Base-by-base conservation (phyloP, 164 flowering plant genomes). In the Aristolochia fimbriata region DNA sequence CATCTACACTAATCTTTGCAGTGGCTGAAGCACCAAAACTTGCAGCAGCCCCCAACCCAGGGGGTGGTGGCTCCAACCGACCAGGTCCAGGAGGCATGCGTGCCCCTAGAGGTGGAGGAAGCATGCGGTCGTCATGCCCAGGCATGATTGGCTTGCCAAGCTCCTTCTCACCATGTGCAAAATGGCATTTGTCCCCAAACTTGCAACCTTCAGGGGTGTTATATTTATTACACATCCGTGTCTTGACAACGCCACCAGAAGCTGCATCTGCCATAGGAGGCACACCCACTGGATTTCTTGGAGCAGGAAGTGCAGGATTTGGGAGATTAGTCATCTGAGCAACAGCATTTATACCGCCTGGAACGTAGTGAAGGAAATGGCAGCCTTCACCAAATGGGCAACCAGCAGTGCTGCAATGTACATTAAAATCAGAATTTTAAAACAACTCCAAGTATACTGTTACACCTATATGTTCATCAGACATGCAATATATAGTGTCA, bases 331-430 rank as follows among this genome's bases (percentile, higher is more conserved):
- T 75, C 85, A 85, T 80, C 70, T 89, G 96, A 19, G 97, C 69
- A 60, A 85, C 86, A 9, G 84, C 85, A 59, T 77, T 78, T 43
- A 77, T 45, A 51, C 96, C 96, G 45, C 90, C 96, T 10, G 92
- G 96, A 15, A 88, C 88, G 60, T 81, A 81, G 61, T 88, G 96
- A 71, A 83, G 56, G 72, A 88, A 88, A 68, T 88, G 96, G 63
- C 96, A 88, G n/a, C 81, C 75, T 54, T 88, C 96, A n/a, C 96
- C 96, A 72, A 85, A 88, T 4, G 86, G 92, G 66, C 96, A 88
- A 16, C 89, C 89, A 52, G 84, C 70, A 53, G 87, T 82, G 64
- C 87, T 85, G 87, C 76, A 76, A 37, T 6, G 43, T 31, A 31
- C 7, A 31, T 12, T 5, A 49, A 20, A 49, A 49, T 48, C 20